These are phyloP conservation scores for Hymenoscyphus infarciens DNA, from an alignment of 2,329 filamentous ascomycete species.

Conservation along the genomic window DNA sequence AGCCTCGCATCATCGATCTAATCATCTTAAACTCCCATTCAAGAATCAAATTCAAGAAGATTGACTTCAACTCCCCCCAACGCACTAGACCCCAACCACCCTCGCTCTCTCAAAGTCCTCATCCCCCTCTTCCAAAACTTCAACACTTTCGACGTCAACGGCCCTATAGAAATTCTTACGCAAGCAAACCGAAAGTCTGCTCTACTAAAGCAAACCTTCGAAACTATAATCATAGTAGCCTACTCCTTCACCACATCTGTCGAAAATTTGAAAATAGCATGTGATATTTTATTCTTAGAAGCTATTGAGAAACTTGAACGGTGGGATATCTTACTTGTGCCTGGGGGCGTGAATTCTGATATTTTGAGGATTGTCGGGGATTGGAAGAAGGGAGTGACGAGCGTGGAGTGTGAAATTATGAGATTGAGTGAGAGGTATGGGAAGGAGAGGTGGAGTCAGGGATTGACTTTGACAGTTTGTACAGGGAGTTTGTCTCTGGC, in stretches of 20 bases:
- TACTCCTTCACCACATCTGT: neutral
- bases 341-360: neutral
- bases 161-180: neutral
- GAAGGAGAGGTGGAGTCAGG: neutral
- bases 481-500: neutral
- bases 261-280: neutral
- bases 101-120: neutral
- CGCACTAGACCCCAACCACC: neutral
- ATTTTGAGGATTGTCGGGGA: neutral
- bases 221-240: neutral
- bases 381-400: neutral
- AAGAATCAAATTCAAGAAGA: neutral
- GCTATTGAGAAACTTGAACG: neutral
- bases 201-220: neutral
- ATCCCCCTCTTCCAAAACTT: slow-evolving; percentile 1
- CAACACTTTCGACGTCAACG: neutral
- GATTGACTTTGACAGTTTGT: neutral
- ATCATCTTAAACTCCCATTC: neutral
- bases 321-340: neutral
- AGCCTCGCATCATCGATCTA: neutral
- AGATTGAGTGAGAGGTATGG: neutral
- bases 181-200: neutral
- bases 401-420: neutral
- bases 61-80: neutral
- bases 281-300: neutral